Evolutionary conservation across 129 eudicot genomes (phyloP).

Genomic region (Chrysanthemum makinoi): DNA sequence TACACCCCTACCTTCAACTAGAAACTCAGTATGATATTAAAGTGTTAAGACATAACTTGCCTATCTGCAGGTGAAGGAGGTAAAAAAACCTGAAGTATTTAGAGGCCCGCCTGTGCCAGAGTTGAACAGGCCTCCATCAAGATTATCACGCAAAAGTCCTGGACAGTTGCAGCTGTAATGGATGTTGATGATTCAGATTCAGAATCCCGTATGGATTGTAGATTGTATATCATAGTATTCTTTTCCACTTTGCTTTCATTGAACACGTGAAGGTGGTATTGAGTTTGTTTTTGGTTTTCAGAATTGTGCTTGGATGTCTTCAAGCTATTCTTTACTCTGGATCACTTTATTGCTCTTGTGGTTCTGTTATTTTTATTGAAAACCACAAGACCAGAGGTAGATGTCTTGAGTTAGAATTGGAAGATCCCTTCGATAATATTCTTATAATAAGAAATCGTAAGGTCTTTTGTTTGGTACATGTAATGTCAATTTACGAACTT

Average conservation of each 20-base stretch:
- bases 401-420: slow-evolving; percentile 29
- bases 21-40: background rate
- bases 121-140: slow-evolving; percentile 50
- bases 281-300: slow-evolving; percentile 13
- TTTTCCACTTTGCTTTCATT: slow-evolving; percentile 23
- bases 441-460: slow-evolving; percentile 17
- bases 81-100: slow-evolving; percentile 44
- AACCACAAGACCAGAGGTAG: slow-evolving; percentile 64
- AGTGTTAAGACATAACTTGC: background rate
- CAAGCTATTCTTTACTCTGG: slow-evolving; percentile 51
- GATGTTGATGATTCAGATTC: slow-evolving; percentile 23
- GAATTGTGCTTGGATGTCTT: slow-evolving; percentile 34
- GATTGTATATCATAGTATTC: slow-evolving; percentile 54
- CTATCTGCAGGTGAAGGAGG: slow-evolving; percentile 48
- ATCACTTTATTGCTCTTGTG: slow-evolving; percentile 45
- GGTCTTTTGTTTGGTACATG: background rate
- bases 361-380: slow-evolving; percentile 71
- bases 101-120: slow-evolving; percentile 40
- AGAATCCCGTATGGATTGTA: slow-evolving; percentile 42
- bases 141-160: slow-evolving; percentile 59
- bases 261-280: slow-evolving; percentile 29
- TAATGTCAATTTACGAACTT: background rate
- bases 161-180: slow-evolving; percentile 55
- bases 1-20: too few species aligned
- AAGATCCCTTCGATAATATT: slow-evolving; percentile 14